Evolutionary conservation across 495 filamentous ascomycete genomes (phyloP), one percentile per base, ranked within the genome.

Genomic region (Daldinia childiae): DNA sequence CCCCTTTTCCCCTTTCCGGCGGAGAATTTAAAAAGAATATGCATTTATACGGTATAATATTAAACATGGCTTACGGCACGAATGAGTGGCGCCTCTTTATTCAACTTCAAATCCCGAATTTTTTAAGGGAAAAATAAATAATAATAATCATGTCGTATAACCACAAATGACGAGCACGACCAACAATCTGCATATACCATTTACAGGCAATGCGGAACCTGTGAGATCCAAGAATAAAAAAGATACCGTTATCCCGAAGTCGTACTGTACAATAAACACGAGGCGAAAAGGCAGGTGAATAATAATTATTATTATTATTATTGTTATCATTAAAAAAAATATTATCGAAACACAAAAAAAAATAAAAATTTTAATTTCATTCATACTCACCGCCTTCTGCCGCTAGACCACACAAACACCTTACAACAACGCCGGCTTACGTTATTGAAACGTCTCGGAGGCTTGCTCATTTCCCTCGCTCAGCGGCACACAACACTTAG

Each of bases 301-400:
- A 51, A 55, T 50, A 26, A 43, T 55, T 41, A 52, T 36, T 36
- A 34, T 32, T 34, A 41, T 63, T 29, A 27, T 2, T 29, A 29
- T 29, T 52, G 54, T 38, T 59, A 32, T 32, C 9, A 32, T 30
- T 30, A 32, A 50, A 62, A 58, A 66, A 70, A 43, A 54, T 52
- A 59, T 38, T 29, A 48, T 30, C 50, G 27, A 30, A 17, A 30
- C 12, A 15, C 6, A 15, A 26, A 19, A 56, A 19, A 17, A 56
- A 56, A 34, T n/a, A n/a, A 56, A 21, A 32, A 21, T 2, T 27
- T 27, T 27, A 56, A 57, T 21, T 12, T 21, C 29, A 36, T 12
- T 21, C 29, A 36, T 15, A 12, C 52, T 71, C 61, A 74, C 72
- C 73, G 69, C 73, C 65, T 70, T 58, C 55, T n/a, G 21, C 32